A percentile compares a stretch with the other conserved stretches of the same genome.
Conservation (phyloP, 164 flowering plant species). For the Paratinospora sagittata region DNA sequence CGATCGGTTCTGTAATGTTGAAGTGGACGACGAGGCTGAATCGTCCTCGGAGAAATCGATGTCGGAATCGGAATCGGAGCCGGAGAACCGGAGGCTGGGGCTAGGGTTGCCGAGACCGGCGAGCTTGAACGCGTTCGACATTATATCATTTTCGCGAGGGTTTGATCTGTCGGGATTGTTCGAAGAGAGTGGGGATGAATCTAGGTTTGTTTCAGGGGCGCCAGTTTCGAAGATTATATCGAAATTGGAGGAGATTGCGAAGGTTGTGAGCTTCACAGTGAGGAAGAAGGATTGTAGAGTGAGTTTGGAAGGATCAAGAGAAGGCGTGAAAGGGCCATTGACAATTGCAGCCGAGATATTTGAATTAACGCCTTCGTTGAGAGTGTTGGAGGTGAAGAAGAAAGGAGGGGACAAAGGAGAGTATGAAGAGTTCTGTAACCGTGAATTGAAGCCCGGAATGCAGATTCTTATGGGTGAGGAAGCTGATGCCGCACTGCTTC, state of each 20-base stretch:
- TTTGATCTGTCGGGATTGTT: conserved; percentile 64
- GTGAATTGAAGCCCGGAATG: conserved; percentile 65
- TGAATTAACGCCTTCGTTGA: conserved; percentile 67
- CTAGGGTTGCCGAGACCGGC: conserved; percentile 53
- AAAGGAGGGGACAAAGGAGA: conserved; percentile 73
- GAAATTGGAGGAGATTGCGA: conserved; percentile 82
- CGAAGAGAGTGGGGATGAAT: conserved; percentile 58
- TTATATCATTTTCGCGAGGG: conserved; percentile 62
- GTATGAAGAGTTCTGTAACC: conserved; percentile 62
- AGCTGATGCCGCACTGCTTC: conserved; percentile 17
- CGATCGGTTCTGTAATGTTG: conserved; percentile 39
- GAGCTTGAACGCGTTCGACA: conserved; percentile 71
- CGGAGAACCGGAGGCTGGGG: conserved; percentile 27
- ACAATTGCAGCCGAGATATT: conserved; percentile 80
- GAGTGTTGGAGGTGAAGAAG: conserved; percentile 83
- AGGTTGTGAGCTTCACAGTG: conserved; percentile 70
- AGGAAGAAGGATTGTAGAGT: conserved; percentile 83
- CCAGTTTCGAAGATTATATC: conserved; percentile 64
- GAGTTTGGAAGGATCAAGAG: conserved; percentile 65
- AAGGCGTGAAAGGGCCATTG: conserved; percentile 73
- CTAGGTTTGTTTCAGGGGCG: conserved; percentile 70
- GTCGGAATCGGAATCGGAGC: conserved; percentile 45
- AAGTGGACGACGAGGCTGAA: conserved; percentile 24
- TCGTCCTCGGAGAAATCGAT: conserved; percentile 36
- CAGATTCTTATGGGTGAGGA: conserved; percentile 24